These are phyloP conservation scores for Curvularia lunata DNA, from an alignment of 2,329 filamentous ascomycete species.

Conservation along the genomic window DNA sequence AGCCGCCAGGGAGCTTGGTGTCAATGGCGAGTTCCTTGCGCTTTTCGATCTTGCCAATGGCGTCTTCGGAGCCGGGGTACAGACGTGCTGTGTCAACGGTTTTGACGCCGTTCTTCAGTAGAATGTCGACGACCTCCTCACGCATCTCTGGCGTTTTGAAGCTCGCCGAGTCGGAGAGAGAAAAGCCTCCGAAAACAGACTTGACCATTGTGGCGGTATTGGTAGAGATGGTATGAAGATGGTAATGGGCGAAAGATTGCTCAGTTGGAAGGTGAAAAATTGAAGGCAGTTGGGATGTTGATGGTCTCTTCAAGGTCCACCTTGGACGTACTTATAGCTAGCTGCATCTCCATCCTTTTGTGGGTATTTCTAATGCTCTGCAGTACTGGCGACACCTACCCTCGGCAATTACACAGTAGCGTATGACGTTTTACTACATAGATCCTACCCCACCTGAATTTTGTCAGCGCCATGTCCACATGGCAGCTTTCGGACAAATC, in stretches of 20 bases:
- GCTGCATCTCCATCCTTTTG: background rate
- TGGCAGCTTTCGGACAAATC: no score
- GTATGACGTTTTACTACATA: background rate
- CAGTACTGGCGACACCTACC: background rate
- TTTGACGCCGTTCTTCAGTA: constrained; percentile 43
- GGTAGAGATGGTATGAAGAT: background rate
- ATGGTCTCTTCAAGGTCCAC: background rate
- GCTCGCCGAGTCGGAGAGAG: constrained; percentile 26
- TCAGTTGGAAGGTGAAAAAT: background rate
- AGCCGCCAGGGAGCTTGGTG: constrained; percentile 55
- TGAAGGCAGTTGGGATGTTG: constrained; percentile 1
- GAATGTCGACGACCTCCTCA: constrained; percentile 34
- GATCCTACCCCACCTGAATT: no score
- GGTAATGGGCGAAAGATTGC: background rate
- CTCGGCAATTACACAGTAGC: no score
- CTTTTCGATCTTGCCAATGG: constrained; percentile 51
- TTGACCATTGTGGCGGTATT: constrained; percentile 39
- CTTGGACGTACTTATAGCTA: constrained; percentile 6
- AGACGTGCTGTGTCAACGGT: constrained; percentile 52
- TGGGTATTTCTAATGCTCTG: background rate
- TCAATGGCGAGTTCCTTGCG: constrained; percentile 54
- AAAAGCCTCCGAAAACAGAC: constrained; percentile 46
- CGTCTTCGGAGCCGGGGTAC: constrained; percentile 53
- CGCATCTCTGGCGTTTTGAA: constrained; percentile 23
- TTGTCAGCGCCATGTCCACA: no score